These are phyloP conservation scores for Aspergillus coremiiformis DNA, from an alignment of 495 filamentous ascomycete genomes.

Conservation along the genomic window DNA sequence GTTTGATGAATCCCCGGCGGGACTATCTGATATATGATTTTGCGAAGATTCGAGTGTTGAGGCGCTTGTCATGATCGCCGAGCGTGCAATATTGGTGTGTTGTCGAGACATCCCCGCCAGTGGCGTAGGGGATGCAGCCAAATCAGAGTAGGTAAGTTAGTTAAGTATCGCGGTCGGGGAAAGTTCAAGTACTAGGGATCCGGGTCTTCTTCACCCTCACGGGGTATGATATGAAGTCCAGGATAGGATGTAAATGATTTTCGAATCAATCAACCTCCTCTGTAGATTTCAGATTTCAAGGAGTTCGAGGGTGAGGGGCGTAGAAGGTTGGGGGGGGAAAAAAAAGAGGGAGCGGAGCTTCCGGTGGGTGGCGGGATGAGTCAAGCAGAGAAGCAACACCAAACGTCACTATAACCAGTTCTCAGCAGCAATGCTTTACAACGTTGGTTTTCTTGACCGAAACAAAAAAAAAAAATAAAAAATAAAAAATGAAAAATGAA, in stretches of 20 bases:
- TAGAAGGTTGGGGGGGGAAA: background rate
- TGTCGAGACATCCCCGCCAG: slow-evolving; percentile 20
- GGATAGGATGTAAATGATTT: background rate
- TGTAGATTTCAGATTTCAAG: background rate
- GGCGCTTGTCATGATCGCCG: slow-evolving; percentile 49
- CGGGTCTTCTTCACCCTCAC: background rate
- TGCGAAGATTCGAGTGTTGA: slow-evolving; percentile 24
- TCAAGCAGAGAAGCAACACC: slow-evolving; percentile 11
- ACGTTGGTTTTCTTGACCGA: no score
- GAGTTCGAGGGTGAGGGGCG: background rate
- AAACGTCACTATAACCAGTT: slow-evolving; percentile 18
- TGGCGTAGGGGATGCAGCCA: slow-evolving; percentile 17
- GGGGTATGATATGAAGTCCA: background rate
- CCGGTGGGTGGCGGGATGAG: slow-evolving; percentile 19
- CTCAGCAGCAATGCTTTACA: background rate
- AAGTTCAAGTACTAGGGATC: background rate
- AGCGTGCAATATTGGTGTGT: slow-evolving; percentile 45
- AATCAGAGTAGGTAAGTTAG: slow-evolving; percentile 1
- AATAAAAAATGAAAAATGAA: no score
- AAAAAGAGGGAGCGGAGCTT: slow-evolving; percentile 1
- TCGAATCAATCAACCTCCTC: background rate
- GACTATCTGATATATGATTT: slow-evolving; percentile 1
- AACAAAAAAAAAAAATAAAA: no score
- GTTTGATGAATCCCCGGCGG: slow-evolving; percentile 20
- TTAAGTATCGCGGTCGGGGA: background rate